Evolutionary conservation across 2,329 filamentous ascomycete species (phyloP).

Genomic region (Pyricularia sp.): DNA sequence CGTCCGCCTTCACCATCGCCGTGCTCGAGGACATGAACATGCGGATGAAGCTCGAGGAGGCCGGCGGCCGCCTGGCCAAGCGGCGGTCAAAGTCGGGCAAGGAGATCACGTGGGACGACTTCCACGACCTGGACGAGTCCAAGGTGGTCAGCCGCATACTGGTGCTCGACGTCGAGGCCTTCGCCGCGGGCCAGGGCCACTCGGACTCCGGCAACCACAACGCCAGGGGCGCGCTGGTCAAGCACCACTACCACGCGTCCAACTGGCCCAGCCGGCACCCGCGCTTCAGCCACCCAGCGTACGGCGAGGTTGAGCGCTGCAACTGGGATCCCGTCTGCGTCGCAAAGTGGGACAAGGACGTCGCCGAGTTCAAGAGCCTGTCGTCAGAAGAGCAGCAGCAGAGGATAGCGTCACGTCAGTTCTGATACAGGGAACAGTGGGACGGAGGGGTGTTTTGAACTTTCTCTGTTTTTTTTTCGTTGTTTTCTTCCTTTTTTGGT

Average conservation of each 20-base stretch:
- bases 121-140: slow-evolving; percentile 58
- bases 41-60: neutral
- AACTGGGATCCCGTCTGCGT: slow-evolving; percentile 62
- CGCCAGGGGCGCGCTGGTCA: slow-evolving; percentile 55
- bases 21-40: slow-evolving; percentile 54
- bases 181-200: slow-evolving; percentile 64
- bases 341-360: slow-evolving; percentile 54
- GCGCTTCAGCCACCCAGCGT: slow-evolving; percentile 57
- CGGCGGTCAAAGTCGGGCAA: neutral
- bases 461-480: too few species aligned
- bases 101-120: slow-evolving; percentile 50
- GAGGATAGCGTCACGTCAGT: slow-evolving; percentile 19
- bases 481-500: neutral
- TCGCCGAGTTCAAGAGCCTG: slow-evolving; percentile 48
- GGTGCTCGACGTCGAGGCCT: slow-evolving; percentile 61
- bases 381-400: slow-evolving; percentile 49
- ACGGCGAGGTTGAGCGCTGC: slow-evolving; percentile 61
- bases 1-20: slow-evolving; percentile 59
- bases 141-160: slow-evolving; percentile 55
- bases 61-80: neutral
- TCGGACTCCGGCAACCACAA: slow-evolving; percentile 65
- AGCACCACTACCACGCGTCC: slow-evolving; percentile 68
- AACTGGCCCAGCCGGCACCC: slow-evolving; percentile 61
- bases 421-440: neutral
- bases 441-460: neutral